phyloP scores from a whole-genome alignment of 371 early-diverging fungal genomes.

The Aphelidium insulamus region DNA sequence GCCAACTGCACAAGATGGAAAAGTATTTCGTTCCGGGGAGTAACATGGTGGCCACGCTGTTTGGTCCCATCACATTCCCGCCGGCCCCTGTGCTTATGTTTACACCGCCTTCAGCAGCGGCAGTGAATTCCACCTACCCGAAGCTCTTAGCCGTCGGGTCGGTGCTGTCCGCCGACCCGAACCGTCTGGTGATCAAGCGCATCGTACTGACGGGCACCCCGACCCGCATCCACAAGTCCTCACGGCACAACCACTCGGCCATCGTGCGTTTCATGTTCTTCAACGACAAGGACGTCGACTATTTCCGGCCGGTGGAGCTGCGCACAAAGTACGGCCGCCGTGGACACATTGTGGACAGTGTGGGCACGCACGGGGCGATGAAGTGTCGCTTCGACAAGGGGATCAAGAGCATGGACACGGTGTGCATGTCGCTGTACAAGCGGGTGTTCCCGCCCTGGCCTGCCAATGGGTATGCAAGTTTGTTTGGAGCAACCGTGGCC shows the following conservation, averaged over 20 bases:
- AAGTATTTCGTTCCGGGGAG: conserved; percentile 56
- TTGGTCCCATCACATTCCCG: conserved; percentile 72
- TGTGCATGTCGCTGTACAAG: conserved; percentile 85
- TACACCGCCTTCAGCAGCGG: too few species aligned
- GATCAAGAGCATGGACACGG: conserved; percentile 73
- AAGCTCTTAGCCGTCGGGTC: conserved; percentile 55
- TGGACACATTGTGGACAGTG: conserved; percentile 73
- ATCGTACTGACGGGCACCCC: conserved; percentile 85
- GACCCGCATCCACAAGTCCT: conserved; percentile 74
- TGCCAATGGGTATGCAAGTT: conserved; percentile 22
- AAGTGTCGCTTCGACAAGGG: conserved; percentile 82
- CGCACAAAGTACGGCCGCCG: conserved; percentile 66
- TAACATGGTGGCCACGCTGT: conserved; percentile 52
- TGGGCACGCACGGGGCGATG: conserved; percentile 96
- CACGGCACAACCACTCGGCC: too few species aligned
- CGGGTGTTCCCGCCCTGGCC: conserved; percentile 84
- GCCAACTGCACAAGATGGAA: conserved; percentile 85
- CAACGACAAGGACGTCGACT: conserved; percentile 67
- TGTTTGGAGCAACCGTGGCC: conserved; percentile 7
- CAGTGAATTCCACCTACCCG: too few species aligned
- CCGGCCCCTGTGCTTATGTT: conserved; percentile 49
- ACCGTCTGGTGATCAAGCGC: conserved; percentile 78
- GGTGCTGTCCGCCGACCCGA: conserved; percentile 46
- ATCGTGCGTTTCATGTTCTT: conserved; percentile 94
- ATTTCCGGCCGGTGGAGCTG: conserved; percentile 84